Evolutionary conservation across 2,329 filamentous ascomycete species (phyloP), one percentile per base, ranked within the genome.

Genomic region (Thielaviopsis populi): DNA sequence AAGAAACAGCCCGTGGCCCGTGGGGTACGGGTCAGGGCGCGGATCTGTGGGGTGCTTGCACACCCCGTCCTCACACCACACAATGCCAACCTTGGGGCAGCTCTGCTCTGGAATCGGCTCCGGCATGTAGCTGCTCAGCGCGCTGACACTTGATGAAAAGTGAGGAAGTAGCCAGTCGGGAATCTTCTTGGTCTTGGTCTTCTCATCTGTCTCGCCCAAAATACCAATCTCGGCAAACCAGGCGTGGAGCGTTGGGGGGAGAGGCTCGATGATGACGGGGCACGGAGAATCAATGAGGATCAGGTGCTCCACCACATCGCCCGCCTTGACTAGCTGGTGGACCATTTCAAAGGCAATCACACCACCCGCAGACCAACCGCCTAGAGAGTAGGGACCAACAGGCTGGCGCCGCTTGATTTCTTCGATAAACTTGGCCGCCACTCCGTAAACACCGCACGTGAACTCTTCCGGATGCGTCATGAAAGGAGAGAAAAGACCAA

Each of bases 281-380:
- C 81, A 84, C 0, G 85, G 85, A 0, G 83, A 77, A 69, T 89
- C 86, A 59, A 89, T 81, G 62, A 88, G 76, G 62, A 88, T 76
- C 11, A 88, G 76, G 61, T 80, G 75, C 4, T 82, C 79, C 3
- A 87, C 83, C 19, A 70, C 70, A 54, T 87, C 81, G 17, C 81
- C 80, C 2, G 77, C 77, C 67, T 79, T 77, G 65, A 78, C 78
- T 17, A 88, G 77, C 67, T 85, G 81, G 63, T 80, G 79, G 17
- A 83, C 80, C 10, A 84, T 83, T 68, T 87, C 83, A 69, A 82
- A 89, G 50, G 86, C 85, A 66, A 85, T 84, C 59, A 89, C 85
- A 42, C 87, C 87, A 30, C 87, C 88, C 1, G 86, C 87, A n/a
- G 83, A 88, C 87, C 87, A 91, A 27, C 88, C 88, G 17, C 83